phyloP scores from a whole-genome alignment of 495 filamentous ascomycete species.

The Saxophila tyrrhenica region DNA sequence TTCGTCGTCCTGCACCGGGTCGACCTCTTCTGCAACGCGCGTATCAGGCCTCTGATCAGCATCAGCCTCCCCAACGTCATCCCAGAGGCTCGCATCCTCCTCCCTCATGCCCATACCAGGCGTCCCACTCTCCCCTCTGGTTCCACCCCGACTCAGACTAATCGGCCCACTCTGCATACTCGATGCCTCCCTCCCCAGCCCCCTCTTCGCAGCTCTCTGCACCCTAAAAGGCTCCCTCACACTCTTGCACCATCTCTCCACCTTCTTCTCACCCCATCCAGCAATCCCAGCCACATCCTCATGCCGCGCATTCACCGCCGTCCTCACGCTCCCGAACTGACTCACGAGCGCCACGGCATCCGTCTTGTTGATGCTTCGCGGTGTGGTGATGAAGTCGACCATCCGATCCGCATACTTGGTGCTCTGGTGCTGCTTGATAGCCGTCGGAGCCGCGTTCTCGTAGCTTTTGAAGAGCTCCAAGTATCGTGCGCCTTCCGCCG shows the following conservation, averaged over 20 bases:
- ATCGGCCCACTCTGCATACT: neutral
- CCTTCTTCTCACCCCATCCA: constrained; percentile 94
- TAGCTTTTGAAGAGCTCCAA: constrained; percentile 88
- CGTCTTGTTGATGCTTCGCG: constrained; percentile 83
- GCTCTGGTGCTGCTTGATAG: constrained; percentile 72
- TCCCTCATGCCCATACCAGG: constrained; percentile 2
- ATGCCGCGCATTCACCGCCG: constrained; percentile 73
- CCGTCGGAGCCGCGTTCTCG: constrained; percentile 69
- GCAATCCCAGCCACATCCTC: constrained; percentile 72
- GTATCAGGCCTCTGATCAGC: constrained; percentile 22
- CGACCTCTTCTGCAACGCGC: constrained; percentile 23
- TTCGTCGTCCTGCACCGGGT: constrained; percentile 19
- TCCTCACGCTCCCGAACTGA: constrained; percentile 75
- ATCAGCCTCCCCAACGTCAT: constrained; percentile 11
- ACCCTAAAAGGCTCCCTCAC: constrained; percentile 77
- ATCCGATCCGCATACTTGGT: constrained; percentile 75
- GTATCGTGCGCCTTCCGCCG: constrained; percentile 84
- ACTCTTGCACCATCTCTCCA: constrained; percentile 65
- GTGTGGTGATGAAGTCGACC: constrained; percentile 86
- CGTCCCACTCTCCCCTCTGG: neutral
- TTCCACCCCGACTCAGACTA: neutral
- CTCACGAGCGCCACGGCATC: constrained; percentile 80
- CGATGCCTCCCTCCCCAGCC: constrained; percentile 23
- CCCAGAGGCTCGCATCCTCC: too few relatives aligned
- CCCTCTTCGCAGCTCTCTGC: constrained; percentile 51